Percentiles rank a stretch among this genome's conserved stretches.
Evolutionary conservation across 768 basidiomycete species (phyloP).

Genomic region (Mycena vitilis): DNA sequence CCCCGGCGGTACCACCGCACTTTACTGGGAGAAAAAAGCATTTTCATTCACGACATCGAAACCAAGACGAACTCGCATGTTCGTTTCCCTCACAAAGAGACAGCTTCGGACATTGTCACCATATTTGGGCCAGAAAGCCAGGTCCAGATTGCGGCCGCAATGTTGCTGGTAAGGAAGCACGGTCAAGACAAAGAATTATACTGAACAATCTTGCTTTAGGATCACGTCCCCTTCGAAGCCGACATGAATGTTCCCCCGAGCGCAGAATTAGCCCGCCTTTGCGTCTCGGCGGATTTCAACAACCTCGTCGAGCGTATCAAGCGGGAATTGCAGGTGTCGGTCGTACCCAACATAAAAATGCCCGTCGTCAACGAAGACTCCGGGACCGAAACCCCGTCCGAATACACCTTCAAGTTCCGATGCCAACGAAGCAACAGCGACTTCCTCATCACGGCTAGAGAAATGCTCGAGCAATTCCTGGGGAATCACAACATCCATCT

Average conservation of each 20-base stretch:
- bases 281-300: constrained; percentile 83
- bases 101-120: constrained; percentile 93
- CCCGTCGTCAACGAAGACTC: constrained; percentile 59
- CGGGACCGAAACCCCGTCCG: constrained; percentile 68
- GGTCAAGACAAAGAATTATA: neutral
- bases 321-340: constrained; percentile 92
- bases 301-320: constrained; percentile 92
- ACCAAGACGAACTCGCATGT: constrained; percentile 95
- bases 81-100: constrained; percentile 93
- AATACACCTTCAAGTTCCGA: constrained; percentile 94
- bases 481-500: constrained; percentile 85
- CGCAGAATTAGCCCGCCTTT: constrained; percentile 80
- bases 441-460: constrained; percentile 88
- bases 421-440: constrained; percentile 97
- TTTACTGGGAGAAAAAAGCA: constrained; percentile 93
- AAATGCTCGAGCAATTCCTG: constrained; percentile 93
- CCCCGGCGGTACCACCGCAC: constrained; percentile 96
- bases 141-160: constrained; percentile 95
- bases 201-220: constrained; percentile 58
- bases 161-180: constrained; percentile 81
- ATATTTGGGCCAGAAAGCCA: constrained; percentile 98
- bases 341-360: constrained; percentile 82
- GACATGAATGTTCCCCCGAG: constrained; percentile 92
- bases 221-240: constrained; percentile 96
- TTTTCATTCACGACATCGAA: constrained; percentile 98